Base-by-base conservation (phyloP, 176 grass and related monocot genomes). In the Otatea glauca region DNA sequence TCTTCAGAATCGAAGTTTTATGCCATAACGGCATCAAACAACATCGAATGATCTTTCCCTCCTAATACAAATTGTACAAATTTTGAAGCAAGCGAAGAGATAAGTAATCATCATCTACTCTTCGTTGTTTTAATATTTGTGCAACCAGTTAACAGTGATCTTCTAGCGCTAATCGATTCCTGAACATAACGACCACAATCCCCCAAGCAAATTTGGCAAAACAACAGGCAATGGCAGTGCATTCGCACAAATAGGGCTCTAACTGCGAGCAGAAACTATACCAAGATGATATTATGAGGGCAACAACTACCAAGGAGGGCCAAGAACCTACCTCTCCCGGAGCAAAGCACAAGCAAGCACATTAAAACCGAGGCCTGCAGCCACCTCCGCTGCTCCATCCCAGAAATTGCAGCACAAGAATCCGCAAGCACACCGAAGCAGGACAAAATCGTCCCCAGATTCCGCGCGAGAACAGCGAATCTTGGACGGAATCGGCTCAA, bases 301-400 rank as follows among this genome's bases (percentile, higher is more conserved):
- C 29, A 29, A 29, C 29, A n/a, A 67, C 25, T 4, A 61, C 1
- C 9, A 39, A 60, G 15, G 25, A 54, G 14, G 16, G 21, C 29
- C 18, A 72, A 75, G 2, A 70, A 68, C 47, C 83, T 79, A 93
- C 88, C 85, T 93, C 91, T 90, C 68, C 91, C 91, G 65, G 70
- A 77, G 75, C 91, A 85, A 79, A 85, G 73, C 39, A 74, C 17
- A 44, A 93, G 43, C 51, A 90, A 38, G 82, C 67, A 90, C 61
- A 88, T 69, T 45, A 90, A 73, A 53, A 93, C 16, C 37, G 80
- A 34, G 43, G 80, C 64, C 51, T 37, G 75, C 43, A 90, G 73
- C 78, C 81, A 88, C 39, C 78, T 27, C 67, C 78, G 82, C 61
- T 62, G 85, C 74, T 88, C 91, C 88, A 93, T 93, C 45, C 73